phyloP scores from a whole-genome alignment of 305 asterid species.

The Withania somnifera region DNA sequence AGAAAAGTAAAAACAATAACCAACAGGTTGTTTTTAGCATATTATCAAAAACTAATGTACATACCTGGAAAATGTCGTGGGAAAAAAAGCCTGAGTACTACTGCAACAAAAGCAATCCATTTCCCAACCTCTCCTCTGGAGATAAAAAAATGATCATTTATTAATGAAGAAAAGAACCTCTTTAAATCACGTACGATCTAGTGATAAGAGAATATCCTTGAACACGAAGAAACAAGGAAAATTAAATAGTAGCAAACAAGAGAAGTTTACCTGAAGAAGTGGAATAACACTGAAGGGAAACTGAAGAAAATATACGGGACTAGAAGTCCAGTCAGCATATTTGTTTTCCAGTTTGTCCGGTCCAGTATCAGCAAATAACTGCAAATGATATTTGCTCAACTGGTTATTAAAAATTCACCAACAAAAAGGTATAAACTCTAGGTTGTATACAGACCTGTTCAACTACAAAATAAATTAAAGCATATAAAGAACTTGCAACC shows the following conservation, averaged over 20 bases:
- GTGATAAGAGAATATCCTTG: neutral
- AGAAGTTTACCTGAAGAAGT: slow-evolving; percentile 47
- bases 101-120: slow-evolving; percentile 82
- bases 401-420: neutral
- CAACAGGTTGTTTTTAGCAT: neutral
- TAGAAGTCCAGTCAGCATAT: slow-evolving; percentile 77
- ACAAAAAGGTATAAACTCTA: neutral
- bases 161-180: neutral
- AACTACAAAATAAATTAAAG: neutral
- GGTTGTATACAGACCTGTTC: neutral
- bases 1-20: neutral
- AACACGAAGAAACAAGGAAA: neutral
- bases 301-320: slow-evolving; percentile 84
- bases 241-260: neutral
- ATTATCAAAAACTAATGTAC: neutral
- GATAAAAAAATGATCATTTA: neutral
- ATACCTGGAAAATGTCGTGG: slow-evolving; percentile 94
- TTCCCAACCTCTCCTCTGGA: slow-evolving; percentile 79
- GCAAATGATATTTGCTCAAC: neutral
- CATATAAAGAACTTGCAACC: neutral
- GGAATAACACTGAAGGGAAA: slow-evolving; percentile 47
- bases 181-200: neutral
- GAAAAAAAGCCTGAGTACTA: slow-evolving; percentile 82
- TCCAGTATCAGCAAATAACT: slow-evolving; percentile 87
- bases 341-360: slow-evolving; percentile 92